Evolutionary conservation across 768 basidiomycete species (phyloP), one percentile per base, ranked within the genome.

Genomic region (Ramaria rubella): DNA sequence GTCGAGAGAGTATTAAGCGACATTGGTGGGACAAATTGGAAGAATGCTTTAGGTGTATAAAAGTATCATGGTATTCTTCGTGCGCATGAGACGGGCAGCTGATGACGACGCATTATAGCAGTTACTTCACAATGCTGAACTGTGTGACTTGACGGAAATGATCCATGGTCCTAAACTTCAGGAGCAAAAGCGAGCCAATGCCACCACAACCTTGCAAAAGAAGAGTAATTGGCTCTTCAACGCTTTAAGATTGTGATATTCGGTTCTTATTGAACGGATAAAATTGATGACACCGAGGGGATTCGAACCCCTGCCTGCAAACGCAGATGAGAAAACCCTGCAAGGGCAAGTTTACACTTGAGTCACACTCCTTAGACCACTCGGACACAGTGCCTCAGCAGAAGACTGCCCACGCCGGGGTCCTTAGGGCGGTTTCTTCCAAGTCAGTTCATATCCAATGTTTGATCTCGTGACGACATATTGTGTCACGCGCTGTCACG

Each of bases 1-100:
- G 86, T 94, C 0, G 90, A 94, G 69, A 77, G 90, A 54, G 87
- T 91, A 24, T 72, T 97, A 46, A 81, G 88, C 43, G 90, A 91
- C 55, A 79, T 90, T 19, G 93, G 91, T 5, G 87, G 87, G 15
- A 61, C 69, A 21, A 65, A 65, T 8, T 90, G 88, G 88, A 82
- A 80, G 71, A 86, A 74, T 65, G 72, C 71, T 4, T 66, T 79
- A 30, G 65, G 66, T 53, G 64, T 60, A 23, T 59, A 36, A 59
- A 34, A 11, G 12, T 46, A 31, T 58, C 34, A 4, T 26, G 38
- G n/a, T n/a, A n/a, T 57, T n/a, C 9, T n/a, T 45, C n/a, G 11
- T 6, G 36, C n/a, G 36, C 36, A 38, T 38, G 36, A 38, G n/a
- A n/a, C 36, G 36, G 36, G 11, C 36, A n/a, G 11, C 36, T 38